Evolutionary conservation across 2,329 filamentous ascomycete species (phyloP), one percentile per base, ranked within the genome.

Genomic region (Dendrostoma leiphaemia): DNA sequence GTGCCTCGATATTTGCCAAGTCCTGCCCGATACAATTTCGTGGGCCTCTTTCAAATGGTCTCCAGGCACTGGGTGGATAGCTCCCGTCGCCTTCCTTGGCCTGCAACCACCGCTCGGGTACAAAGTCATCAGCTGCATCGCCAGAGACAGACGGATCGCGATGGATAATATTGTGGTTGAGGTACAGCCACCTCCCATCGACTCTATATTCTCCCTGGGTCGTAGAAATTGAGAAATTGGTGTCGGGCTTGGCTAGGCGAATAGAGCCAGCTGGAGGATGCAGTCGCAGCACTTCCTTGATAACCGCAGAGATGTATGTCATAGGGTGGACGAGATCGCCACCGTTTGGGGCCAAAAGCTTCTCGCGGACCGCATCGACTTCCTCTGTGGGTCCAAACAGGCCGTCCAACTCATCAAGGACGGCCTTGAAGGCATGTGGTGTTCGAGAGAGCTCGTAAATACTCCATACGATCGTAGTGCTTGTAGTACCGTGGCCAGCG

Each of bases 1-100:
- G 59, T 5, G 63, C 61, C 54, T 69, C 67, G 34, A 69, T 62
- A 32, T 64, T 77, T 1, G 78, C 81, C 28, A 84, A 66, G 56
- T 80, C 76, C 62, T 80, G 76, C 0, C 80, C 81, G 32, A 84
- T 75, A 60, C 80, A 84, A 48, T 75, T 79, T 10, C 81, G 62
- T 3, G 74, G 73, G 0, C 80, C 80, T 23, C 75, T 71, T 57
- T 79, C 77, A 60, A 83, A 83, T 0, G 78, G 71, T 12, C 80
- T 67, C 72, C 74, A 84, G 2, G 79, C 79, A 43, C 72, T 70
- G 4, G 64, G 56, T 21, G 65, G 64, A 57, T 62, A 73, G 15
- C 67, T 6, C 7, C 29, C 64, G 1, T 15, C 54, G 19, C 52
- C 51, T 49, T 71, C 68, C 17, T 19, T 12, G 28, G 66, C 62